These are phyloP conservation scores for Holtermanniella nyarrowii DNA, from an alignment of 768 basidiomycete species.

Conservation along the genomic window DNA sequence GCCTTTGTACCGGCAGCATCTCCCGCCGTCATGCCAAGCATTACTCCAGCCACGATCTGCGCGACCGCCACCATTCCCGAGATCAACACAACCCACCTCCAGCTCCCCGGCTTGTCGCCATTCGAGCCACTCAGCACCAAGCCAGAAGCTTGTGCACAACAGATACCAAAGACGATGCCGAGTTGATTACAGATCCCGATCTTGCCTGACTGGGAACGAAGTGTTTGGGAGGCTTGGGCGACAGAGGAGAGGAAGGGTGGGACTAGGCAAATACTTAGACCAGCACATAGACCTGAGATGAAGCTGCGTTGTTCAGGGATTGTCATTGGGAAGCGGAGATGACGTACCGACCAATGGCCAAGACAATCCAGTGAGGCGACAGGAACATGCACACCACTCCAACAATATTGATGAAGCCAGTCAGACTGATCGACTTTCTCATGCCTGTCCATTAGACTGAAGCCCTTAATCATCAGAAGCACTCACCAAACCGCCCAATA, in stretches of 20 bases:
- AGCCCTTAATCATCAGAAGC: not conserved
- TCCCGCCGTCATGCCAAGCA: slow-evolving; percentile 2
- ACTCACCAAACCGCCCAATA: slow-evolving; percentile 6
- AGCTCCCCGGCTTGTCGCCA: slow-evolving; percentile 33
- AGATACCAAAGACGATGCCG: slow-evolving; percentile 33
- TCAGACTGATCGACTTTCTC: slow-evolving; percentile 29
- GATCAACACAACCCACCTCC: slow-evolving; percentile 32
- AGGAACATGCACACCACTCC: slow-evolving; percentile 29
- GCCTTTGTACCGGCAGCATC: slow-evolving; percentile 3
- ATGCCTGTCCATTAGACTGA: slow-evolving; percentile 15
- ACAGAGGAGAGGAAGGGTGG: slow-evolving; percentile 32
- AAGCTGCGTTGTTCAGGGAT: slow-evolving; percentile 15
- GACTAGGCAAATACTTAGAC: slow-evolving; percentile 35
- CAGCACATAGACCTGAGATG: slow-evolving; percentile 29
- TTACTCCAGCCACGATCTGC: slow-evolving; percentile 20
- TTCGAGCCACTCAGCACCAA: slow-evolving; percentile 31
- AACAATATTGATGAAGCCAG: slow-evolving; percentile 33
- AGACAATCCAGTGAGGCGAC: slow-evolving; percentile 27
- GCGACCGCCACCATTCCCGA: slow-evolving; percentile 26
- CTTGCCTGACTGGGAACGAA: slow-evolving; percentile 22
- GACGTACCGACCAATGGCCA: slow-evolving; percentile 28
- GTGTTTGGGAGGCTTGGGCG: slow-evolving; percentile 18
- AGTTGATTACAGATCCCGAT: slow-evolving; percentile 37
- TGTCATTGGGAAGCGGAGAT: not conserved
- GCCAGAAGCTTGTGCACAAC: slow-evolving; percentile 29